Conservation (phyloP, 371 early-diverging fungal genomes). For the Circinella minor region DNA sequence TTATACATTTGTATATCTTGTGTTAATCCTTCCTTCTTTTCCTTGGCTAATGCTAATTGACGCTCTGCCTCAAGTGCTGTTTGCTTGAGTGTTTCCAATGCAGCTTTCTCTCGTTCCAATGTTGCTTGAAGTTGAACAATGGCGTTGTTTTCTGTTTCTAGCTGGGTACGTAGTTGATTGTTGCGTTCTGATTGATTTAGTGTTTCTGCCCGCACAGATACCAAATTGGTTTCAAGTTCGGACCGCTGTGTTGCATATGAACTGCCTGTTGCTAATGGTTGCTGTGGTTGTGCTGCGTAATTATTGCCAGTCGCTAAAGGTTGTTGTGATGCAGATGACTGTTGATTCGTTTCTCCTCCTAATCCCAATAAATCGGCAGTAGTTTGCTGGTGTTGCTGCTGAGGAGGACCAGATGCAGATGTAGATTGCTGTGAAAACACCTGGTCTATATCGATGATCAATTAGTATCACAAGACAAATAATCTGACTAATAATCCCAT, state of each 20-base stretch:
- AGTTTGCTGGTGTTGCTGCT: no score
- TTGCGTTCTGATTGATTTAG: constrained; percentile 25
- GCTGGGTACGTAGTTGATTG: constrained; percentile 28
- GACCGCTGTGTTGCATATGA: constrained; percentile 10
- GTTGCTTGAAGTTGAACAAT: constrained; percentile 31
- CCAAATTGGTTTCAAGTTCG: constrained; percentile 22
- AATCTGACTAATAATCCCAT: no score
- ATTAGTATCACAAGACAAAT: background rate
- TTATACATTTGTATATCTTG: constrained; percentile 38
- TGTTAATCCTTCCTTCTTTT: constrained; percentile 34
- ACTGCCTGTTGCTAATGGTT: constrained; percentile 13
- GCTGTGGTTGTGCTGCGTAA: background rate
- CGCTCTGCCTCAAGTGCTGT: constrained; percentile 43
- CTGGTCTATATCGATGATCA: background rate
- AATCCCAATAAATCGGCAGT: constrained; percentile 33
- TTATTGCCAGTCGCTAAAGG: background rate
- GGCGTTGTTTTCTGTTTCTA: constrained; percentile 28
- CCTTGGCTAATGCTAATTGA: constrained; percentile 31
- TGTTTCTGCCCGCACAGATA: constrained; percentile 24
- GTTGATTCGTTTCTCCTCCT: constrained; percentile 6
- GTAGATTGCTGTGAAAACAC: constrained; percentile 10
- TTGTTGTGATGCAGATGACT: constrained; percentile 13
- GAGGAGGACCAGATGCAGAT: constrained; percentile 8
- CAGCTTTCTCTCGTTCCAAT: constrained; percentile 36
- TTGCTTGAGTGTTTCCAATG: constrained; percentile 31